A percentile compares a stretch with the other conserved stretches of the same genome.
phyloP scores from a whole-genome alignment of 495 filamentous ascomycete species.

The Chlorociboria aeruginascens region DNA sequence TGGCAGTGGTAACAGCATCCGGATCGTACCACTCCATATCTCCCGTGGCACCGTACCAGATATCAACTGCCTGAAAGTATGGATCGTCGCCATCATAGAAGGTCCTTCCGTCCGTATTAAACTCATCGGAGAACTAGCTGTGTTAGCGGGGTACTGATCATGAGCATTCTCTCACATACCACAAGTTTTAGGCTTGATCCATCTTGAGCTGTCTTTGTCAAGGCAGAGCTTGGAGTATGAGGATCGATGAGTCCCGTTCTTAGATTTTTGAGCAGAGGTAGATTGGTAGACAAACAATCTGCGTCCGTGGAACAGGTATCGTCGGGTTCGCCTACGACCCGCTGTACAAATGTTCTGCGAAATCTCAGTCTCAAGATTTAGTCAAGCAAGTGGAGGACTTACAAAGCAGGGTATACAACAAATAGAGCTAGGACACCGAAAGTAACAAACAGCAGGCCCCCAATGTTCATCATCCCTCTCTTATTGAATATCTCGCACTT shows the following conservation, averaged over 20 bases:
- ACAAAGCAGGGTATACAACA: slow-evolving; percentile 66
- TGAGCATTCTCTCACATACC: slow-evolving; percentile 33
- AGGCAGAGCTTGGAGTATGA: slow-evolving; percentile 51
- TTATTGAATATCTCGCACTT: slow-evolving; percentile 59
- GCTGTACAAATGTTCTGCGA: slow-evolving; percentile 7
- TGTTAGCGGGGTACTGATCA: neutral
- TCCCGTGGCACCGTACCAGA: slow-evolving; percentile 73
- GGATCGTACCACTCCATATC: slow-evolving; percentile 82
- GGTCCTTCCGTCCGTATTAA: slow-evolving; percentile 56
- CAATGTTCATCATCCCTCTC: slow-evolving; percentile 55
- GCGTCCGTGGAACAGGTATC: slow-evolving; percentile 21
- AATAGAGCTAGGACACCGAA: slow-evolving; percentile 56
- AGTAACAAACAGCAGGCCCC: slow-evolving; percentile 48
- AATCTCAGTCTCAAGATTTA: neutral
- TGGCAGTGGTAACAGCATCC: slow-evolving; percentile 56
- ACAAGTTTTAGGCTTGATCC: slow-evolving; percentile 48
- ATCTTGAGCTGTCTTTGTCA: slow-evolving; percentile 41
- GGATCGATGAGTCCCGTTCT: slow-evolving; percentile 55
- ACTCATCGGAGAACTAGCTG: slow-evolving; percentile 64
- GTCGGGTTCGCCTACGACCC: neutral
- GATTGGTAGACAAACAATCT: slow-evolving; percentile 45
- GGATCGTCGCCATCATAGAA: slow-evolving; percentile 69
- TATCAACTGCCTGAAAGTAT: slow-evolving; percentile 55
- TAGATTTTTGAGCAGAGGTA: slow-evolving; percentile 46
- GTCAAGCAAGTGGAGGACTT: slow-evolving; percentile 19